Evolutionary conservation across 495 filamentous ascomycete genomes (phyloP), one percentile per base, ranked within the genome.

Genomic region (Penicillium cinerascens): DNA sequence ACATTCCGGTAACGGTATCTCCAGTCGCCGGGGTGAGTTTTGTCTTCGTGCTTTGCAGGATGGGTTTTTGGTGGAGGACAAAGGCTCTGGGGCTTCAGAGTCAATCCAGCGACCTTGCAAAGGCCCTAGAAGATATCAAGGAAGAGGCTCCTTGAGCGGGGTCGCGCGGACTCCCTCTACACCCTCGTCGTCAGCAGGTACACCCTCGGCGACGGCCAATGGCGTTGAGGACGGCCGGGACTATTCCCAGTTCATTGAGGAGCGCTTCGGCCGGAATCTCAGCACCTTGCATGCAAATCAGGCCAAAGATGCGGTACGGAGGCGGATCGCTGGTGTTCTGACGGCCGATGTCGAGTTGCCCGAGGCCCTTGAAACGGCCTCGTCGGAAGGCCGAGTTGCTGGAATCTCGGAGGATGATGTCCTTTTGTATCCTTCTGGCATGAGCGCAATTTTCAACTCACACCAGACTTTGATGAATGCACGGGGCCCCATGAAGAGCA

Each of bases 1-100:
- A 57, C 93, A 98, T 66, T 84, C 89, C 6, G 93, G 93, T n/a
- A 91, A 96, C 56, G 93, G 93, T 6, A 78, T 97, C 21, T 96
- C 91, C 2, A 95, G 91, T 68, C 87, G 93, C 38, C 82, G 91
- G 16, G 91, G 89, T 13, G 93, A 96, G 63, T 95, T 92, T 65
- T 96, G 89, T 65, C 82, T 88, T 43, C 69, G 73, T 33, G 78
- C 89, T 11, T 82, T 95, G 58, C 78, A 82, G 18, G 85, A 92
- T 51, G 85, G 86, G 1, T 71, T 83, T 22, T 73, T 97, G 22
- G 75, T 86, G 4, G 79, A 83, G 21, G 72, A 79, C 23, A 72
- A 53, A 29, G 65, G 60, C 42, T 38, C 61, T 44, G 44, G 51
- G 4, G 52, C 55, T 15, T 27, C 65, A 18, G 63, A 73, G 44